A percentile compares a stretch with the other conserved stretches of the same genome.
Evolutionary conservation across 2,329 filamentous ascomycete species (phyloP).

Genomic region (Curvularia lunata): DNA sequence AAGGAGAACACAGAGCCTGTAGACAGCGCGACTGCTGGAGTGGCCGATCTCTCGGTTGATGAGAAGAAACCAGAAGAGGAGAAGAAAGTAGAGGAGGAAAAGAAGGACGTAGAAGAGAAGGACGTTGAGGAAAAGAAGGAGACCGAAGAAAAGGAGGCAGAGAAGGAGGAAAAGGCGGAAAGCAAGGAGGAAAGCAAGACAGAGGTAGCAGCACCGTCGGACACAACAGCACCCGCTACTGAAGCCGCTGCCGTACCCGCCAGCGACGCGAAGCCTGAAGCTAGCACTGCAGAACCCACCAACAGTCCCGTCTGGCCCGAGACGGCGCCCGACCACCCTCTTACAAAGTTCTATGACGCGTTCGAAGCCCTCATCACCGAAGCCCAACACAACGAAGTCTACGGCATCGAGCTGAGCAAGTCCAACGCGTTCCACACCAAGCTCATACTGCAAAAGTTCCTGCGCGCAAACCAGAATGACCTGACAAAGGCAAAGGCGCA

Average conservation of each 20-base stretch:
- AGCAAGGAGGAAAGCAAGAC: neutral
- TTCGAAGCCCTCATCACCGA: conserved; percentile 65
- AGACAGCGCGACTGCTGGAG: conserved; percentile 23
- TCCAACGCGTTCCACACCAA: conserved; percentile 72
- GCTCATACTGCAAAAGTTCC: conserved; percentile 89
- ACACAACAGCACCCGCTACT: neutral
- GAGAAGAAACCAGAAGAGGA: conserved; percentile 19
- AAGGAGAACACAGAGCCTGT: conserved; percentile 24
- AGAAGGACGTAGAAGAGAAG: conserved; percentile 11
- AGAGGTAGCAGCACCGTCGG: neutral
- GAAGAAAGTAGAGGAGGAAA: conserved; percentile 17
- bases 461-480: conserved; percentile 85
- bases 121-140: conserved; percentile 11
- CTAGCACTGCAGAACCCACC: conserved; percentile 15
- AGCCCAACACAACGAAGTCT: conserved; percentile 77
- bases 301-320: conserved; percentile 45
- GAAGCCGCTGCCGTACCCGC: conserved; percentile 6
- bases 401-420: conserved; percentile 72
- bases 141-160: conserved; percentile 8
- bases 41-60: conserved; percentile 27
- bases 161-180: conserved; percentile 2
- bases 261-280: conserved; percentile 6
- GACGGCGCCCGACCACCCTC: conserved; percentile 48
- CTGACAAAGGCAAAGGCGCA: conserved; percentile 76
- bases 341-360: conserved; percentile 64